Conservation (phyloP, 2,329 filamentous ascomycete genomes). For the Shiraia sp. region DNA sequence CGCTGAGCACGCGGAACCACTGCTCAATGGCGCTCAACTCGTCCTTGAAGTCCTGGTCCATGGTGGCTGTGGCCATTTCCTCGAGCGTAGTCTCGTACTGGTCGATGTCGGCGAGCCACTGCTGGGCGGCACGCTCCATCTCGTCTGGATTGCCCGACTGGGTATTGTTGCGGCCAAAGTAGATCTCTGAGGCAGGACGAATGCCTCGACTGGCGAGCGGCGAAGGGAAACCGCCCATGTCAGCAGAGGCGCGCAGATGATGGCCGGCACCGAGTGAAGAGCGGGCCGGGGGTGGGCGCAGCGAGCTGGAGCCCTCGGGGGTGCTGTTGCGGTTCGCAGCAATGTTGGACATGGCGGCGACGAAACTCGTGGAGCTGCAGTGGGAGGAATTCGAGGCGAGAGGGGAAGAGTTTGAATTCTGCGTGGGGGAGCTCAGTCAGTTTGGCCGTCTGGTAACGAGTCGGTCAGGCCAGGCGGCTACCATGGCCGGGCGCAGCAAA, state of each 20-base stretch:
- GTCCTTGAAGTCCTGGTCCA: slow-evolving; percentile 99
- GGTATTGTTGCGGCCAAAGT: slow-evolving; percentile 77
- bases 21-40: slow-evolving; percentile 98
- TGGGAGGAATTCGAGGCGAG: slow-evolving; percentile 5
- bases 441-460: background rate
- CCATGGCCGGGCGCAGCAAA: background rate
- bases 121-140: slow-evolving; percentile 91
- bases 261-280: slow-evolving; percentile 75
- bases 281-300: slow-evolving; percentile 81
- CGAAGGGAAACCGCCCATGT: slow-evolving; percentile 84
- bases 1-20: slow-evolving; percentile 97
- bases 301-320: slow-evolving; percentile 82
- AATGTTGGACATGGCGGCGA: slow-evolving; percentile 52
- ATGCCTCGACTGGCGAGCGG: slow-evolving; percentile 76
- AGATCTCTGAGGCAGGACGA: slow-evolving; percentile 90
- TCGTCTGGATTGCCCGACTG: slow-evolving; percentile 73
- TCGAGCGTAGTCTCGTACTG: slow-evolving; percentile 98
- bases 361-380: background rate
- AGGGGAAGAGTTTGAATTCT: background rate
- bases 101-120: slow-evolving; percentile 99
- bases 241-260: slow-evolving; percentile 90
- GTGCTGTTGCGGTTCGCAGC: slow-evolving; percentile 90
- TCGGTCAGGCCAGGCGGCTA: background rate
- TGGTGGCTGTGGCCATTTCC: slow-evolving; percentile 97
- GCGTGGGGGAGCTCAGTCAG: background rate